Base-by-base conservation (phyloP, 768 basidiomycete genomes). In the Boletales sp. region DNA sequence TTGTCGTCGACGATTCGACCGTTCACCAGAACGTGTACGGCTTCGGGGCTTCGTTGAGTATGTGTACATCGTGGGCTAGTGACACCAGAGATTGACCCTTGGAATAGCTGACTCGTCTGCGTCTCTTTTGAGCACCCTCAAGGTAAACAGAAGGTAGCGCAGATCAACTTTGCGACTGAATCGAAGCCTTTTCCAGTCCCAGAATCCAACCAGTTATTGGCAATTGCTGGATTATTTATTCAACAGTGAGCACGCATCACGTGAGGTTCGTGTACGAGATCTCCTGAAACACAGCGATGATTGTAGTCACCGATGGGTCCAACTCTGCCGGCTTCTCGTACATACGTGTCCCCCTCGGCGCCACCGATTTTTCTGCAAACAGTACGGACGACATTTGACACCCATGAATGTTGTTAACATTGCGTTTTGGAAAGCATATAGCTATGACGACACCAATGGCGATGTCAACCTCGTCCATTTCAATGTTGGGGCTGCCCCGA, bases 21-120 rank as follows among this genome's bases (percentile, higher is more conserved):
- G 63, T 74, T n/a, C 82, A 78, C 64, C 87, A 88, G 66, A 67
- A 72, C 1, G 80, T 90, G 36, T 74, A 73, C 45, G 87, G 87
- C 12, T 85, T 86, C 57, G 87, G 87, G 0, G 84, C 75, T 9
- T 59, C 81, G 0, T 69, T 89, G 30, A 87, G 87, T 87, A 57
- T 30, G 70, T 59, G 10, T 29, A 47, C 24, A 27, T 27, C 24
- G 24, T 27, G 7, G 5, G 24, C 24, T 27, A 27, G 41, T 11
- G 5, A 12, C 12, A 40, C 43, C 24, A 32, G 30, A 55, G 29
- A 40, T 41, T 47, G 46, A 55, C 13, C 5, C 14, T 32, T 29
- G 42, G 24, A 8, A 52, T 32, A 89, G 87, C 87, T 27, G 87
- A 90, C 61, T 87, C 86, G 3, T 82, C 86, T 10, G 86, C 86